Percentiles rank a stretch among this genome's conserved stretches.
Conservation (phyloP, 352 stramenopile species). For the Ophiocytium majus region DNA sequence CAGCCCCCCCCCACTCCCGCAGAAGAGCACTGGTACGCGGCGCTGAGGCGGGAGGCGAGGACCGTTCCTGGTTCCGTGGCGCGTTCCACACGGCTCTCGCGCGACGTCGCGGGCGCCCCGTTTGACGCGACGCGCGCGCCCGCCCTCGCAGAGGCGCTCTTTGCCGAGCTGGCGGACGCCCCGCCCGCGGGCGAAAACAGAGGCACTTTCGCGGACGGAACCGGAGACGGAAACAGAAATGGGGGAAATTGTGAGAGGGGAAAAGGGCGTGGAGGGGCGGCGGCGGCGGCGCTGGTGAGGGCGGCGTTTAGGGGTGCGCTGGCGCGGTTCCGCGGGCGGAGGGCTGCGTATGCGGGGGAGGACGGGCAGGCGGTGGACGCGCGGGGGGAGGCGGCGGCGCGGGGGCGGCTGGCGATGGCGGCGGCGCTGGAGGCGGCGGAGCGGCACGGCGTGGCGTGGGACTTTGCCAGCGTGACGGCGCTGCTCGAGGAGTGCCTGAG, state of each 20-base stretch:
- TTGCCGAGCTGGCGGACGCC: not conserved
- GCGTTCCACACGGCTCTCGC: not conserved
- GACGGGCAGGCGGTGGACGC: not conserved
- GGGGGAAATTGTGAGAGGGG: not conserved
- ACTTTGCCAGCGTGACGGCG: constrained; percentile 6
- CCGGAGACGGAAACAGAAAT: not conserved
- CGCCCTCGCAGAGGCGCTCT: not conserved
- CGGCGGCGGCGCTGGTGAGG: not conserved
- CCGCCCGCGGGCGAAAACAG: no score
- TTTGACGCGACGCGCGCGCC: constrained; percentile 13
- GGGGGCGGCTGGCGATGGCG: not conserved
- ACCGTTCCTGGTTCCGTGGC: not conserved
- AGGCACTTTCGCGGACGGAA: no score
- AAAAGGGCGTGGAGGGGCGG: not conserved
- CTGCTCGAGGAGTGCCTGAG: constrained; percentile 23
- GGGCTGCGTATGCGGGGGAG: not conserved
- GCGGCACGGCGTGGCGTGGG: not conserved
- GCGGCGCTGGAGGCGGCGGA: not conserved
- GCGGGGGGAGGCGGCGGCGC: not conserved
- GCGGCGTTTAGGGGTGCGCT: not conserved
- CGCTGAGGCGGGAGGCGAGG: not conserved
- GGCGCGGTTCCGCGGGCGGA: not conserved
- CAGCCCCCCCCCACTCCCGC: not conserved
- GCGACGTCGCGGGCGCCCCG: not conserved
- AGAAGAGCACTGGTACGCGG: constrained; percentile 19